Conservation (phyloP, 805 yeast genomes). For the Candida ovalis region DNA sequence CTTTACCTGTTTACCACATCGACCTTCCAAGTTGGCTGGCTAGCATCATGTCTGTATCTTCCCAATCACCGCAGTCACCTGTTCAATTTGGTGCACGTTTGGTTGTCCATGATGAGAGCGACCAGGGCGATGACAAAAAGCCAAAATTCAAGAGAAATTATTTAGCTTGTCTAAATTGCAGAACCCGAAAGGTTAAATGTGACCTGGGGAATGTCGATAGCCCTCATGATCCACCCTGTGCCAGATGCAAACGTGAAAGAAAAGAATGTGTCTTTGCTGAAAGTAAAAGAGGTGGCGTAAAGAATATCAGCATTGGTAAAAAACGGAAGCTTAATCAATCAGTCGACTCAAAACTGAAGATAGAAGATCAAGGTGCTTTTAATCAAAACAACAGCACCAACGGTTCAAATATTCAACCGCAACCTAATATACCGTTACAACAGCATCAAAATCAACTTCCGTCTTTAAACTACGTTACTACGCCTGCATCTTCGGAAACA, state of each 20-base stretch:
- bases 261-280: conserved; percentile 68
- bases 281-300: conserved; percentile 49
- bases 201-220: conserved; percentile 73
- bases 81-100: not conserved
- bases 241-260: conserved; percentile 77
- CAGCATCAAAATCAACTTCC: not conserved
- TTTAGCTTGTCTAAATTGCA: conserved; percentile 81
- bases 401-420: too few relatives aligned
- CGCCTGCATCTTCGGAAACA: not conserved
- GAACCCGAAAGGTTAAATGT: conserved; percentile 81
- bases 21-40: too few relatives aligned
- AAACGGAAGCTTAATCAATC: conserved; percentile 12
- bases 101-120: not conserved
- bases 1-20: too few relatives aligned
- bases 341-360: not conserved
- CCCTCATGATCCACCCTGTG: conserved; percentile 81
- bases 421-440: not conserved
- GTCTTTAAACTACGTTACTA: not conserved
- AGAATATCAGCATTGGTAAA: conserved; percentile 33
- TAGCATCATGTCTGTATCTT: too few relatives aligned
- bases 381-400: not conserved
- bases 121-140: conserved; percentile 4
- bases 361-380: too few relatives aligned
- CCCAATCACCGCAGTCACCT: not conserved
- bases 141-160: conserved; percentile 59